Base-by-base conservation (phyloP, 768 basidiomycete species). In the Phlegmacium glaucopus region DNA sequence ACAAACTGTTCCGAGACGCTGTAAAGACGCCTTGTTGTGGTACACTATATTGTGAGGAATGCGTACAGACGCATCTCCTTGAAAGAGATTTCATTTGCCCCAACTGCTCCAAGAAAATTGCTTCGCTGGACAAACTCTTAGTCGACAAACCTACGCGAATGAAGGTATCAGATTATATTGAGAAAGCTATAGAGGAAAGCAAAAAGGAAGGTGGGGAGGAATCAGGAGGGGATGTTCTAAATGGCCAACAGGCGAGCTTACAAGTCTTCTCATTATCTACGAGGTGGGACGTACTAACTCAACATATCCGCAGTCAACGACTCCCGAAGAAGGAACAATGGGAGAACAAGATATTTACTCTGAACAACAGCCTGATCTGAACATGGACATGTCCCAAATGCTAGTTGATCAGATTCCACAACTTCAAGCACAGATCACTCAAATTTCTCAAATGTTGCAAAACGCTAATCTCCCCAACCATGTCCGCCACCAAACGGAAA, bases 21-120 rank as follows among this genome's bases (percentile, higher is more conserved):
- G 90, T 95, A 62, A 88, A 90, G 69, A 94, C 92, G 3, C 95
- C 96, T 2, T 97, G 95, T 69, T 98, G 95, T 73, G 82, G 80
- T 56, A 90, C 85, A 35, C 61, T 79, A 10, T 99, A 90, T 68
- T 97, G 95, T 76, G 94, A 98, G 69, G 95, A 98, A 66, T 97
- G 95, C 70, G 90, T 99, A 53, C 90, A 94, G 65, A 93, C 90
- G 36, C 79, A 94, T 67, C 75, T 99, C 42, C 79, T 95, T 53
- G 95, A 98, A 65, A 83, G 90, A 67, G 94, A 96, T 72, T 98
- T 98, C 66, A 72, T 87, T 48, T 98, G 95, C 68, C 94, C 92
- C 7, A 83, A 84, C 55, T 98, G 96, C 66, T 77, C 82, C 53
- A 85, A 86, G 67, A 93, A 88, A 70, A 82, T 98, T 50, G 77